A percentile compares a stretch with the other conserved stretches of the same genome.
Conservation (phyloP, 2,329 filamentous ascomycete genomes). For the Endothia cerciana region DNA sequence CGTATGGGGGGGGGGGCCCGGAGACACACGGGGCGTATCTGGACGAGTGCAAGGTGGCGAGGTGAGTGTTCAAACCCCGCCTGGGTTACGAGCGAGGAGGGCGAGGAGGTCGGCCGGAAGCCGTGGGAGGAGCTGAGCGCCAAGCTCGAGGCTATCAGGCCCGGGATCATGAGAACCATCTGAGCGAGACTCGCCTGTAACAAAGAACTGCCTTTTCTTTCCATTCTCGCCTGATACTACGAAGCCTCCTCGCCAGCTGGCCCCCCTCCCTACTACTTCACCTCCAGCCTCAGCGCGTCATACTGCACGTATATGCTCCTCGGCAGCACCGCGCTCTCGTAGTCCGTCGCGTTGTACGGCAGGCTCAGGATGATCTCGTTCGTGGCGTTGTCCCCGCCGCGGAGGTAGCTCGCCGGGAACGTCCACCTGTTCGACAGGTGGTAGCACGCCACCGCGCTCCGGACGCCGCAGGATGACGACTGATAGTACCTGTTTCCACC, state of each 20-base stretch:
- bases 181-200: no score
- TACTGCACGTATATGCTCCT: constrained; percentile 66
- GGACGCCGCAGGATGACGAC: constrained; percentile 62
- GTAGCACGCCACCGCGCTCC: constrained; percentile 65
- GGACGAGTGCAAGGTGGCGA: no score
- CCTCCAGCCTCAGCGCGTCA: constrained; percentile 64
- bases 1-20: constrained; percentile 37
- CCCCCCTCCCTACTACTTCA: constrained; percentile 40
- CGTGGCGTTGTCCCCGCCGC: constrained; percentile 44
- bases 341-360: constrained; percentile 62
- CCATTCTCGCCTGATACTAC: neutral
- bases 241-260: no score
- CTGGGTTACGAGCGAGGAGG: no score
- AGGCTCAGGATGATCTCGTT: constrained; percentile 62
- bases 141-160: no score
- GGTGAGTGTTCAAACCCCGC: no score
- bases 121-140: no score
- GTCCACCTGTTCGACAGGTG: constrained; percentile 62
- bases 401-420: constrained; percentile 54
- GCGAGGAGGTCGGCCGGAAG: no score
- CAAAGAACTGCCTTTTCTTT: neutral
- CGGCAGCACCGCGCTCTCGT: constrained; percentile 60
- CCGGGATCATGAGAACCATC: no score
- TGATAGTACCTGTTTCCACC: constrained; percentile 56
- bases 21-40: no score